Evolutionary conservation across 2,329 filamentous ascomycete genomes (phyloP), one percentile per base, ranked within the genome.

Genomic region (Ophiostoma triangulosporum): DNA sequence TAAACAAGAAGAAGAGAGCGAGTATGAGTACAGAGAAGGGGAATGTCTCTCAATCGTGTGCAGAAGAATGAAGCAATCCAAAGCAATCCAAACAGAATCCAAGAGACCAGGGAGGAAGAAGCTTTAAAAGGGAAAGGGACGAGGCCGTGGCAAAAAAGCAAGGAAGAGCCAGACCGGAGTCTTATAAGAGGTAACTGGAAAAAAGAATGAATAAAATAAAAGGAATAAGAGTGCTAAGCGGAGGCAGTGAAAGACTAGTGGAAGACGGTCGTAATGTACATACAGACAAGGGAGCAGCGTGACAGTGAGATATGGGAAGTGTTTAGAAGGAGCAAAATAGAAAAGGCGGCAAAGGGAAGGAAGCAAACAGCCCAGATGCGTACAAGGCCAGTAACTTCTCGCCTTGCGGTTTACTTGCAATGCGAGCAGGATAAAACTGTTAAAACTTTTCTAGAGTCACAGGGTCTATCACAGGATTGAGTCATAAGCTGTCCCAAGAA

Each of bases 181-280:
- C 35, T 43, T 50, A 48, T 43, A 48, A 43, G 27, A 33, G 32
- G 38, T 26, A 40, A 17, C 27, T 40, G 22, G 45, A 45, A 27
- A 52, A 45, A 46, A 53, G 22, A n/a, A 48, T 22, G 17, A 52
- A 52, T 32, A 50, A 35, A 46, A 26, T n/a, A 51, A 40, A 40
- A 46, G 14, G 9, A 51, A 46, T 20, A 29, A 45, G 33, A 49
- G 22, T 15, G 36, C 26, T 22, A 50, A 33, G 51, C 51, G 48
- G 48, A 53, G 40, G 38, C 20, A 40, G 38, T 32, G 35, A 35
- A 33, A 40, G 27, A 35, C 45, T 27, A 24, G 20, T n/a, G n/a
- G n/a, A n/a, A n/a, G n/a, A n/a, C n/a, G n/a, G n/a, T n/a, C n/a
- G n/a, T n/a, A n/a, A n/a, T n/a, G n/a, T n/a, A n/a, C n/a, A n/a